Conservation (phyloP, 768 basidiomycete species). For the Chalciporus piperatus region DNA sequence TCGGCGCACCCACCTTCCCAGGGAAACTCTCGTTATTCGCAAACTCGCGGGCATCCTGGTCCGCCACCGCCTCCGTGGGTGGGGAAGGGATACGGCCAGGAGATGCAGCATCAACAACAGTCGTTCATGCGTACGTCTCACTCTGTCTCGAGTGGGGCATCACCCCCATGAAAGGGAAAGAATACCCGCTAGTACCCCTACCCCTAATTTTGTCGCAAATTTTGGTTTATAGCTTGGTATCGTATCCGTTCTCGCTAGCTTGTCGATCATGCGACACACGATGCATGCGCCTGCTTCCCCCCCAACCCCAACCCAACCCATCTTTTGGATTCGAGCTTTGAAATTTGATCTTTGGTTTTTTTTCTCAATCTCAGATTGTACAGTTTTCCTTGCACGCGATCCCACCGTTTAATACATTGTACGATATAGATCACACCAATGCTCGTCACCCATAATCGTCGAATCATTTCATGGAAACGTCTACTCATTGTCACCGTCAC, state of each 20-base stretch:
- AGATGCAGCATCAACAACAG: slow-evolving; percentile 38
- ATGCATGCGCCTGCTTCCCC: neutral
- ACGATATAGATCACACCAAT: neutral
- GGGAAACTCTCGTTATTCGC: slow-evolving; percentile 7
- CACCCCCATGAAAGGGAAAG: slow-evolving; percentile 27
- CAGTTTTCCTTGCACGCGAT: too few relatives aligned
- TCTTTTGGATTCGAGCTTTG: neutral
- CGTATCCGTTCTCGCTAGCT: neutral
- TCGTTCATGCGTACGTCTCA: slow-evolving; percentile 49
- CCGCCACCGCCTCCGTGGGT: slow-evolving; percentile 27
- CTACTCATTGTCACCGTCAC: neutral
- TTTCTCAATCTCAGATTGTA: neutral
- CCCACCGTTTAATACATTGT: too few relatives aligned
- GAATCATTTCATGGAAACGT: neutral
- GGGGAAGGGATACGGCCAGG: slow-evolving; percentile 21
- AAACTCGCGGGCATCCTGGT: slow-evolving; percentile 14
- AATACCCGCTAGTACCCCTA: too few relatives aligned
- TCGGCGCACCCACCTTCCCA: neutral
- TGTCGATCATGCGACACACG: too few relatives aligned
- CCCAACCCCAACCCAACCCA: neutral
- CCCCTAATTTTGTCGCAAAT: too few relatives aligned
- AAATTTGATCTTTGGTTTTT: neutral
- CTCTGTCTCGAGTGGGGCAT: slow-evolving; percentile 37
- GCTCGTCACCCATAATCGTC: neutral
- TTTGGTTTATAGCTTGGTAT: neutral